Base-by-base conservation (phyloP, 2,329 filamentous ascomycete genomes). In the Rachicladosporium sp. region DNA sequence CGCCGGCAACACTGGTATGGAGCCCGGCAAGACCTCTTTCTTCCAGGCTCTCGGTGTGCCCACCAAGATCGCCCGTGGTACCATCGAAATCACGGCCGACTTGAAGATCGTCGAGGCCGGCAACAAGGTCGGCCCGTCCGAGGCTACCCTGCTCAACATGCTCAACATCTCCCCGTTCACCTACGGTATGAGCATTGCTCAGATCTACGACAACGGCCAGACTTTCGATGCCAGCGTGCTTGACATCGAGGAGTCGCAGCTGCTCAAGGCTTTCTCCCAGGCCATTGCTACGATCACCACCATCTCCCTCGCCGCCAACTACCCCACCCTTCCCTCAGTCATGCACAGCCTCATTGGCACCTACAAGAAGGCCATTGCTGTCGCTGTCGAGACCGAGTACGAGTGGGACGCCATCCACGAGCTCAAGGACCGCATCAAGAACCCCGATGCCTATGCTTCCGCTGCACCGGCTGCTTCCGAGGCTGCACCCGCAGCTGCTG, bases 31-130 rank as follows among this genome's bases (percentile, higher is more conserved):
- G 84, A 98, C 91, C 63, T 96, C 91, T 66, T 98, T 98, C 87
- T 98, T 98, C 88, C 91, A 98, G 82, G 91, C 91, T 62, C 91
- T 98, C 71, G 89, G 89, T 86, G 87, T 98, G 66, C 91, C 91
- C 65, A 98, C 91, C 79, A 98, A 98, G 87, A 98, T 98, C 73
- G 91, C 91, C 66, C 91, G 91, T 93, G 93, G 91, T 93, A 98
- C 91, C 73, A 98, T 98, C 73, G 91, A 98, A 85, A 98, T 98
- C 65, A 95, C 88, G 51, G 75, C 80, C 60, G 91, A 98, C 65
- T 76, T 98, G 60, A 96, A 95, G 84, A 84, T 98, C 68, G 82
- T 96, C 62, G 87, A 94, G 76, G 78, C 85, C 52, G 80, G 80
- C 57, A 74, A 42, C 76, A 96, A 94, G 78, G 93, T 98, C 75